phyloP scores from a whole-genome alignment of 352 stramenopile species.

The Peronospora farinosa region DNA sequence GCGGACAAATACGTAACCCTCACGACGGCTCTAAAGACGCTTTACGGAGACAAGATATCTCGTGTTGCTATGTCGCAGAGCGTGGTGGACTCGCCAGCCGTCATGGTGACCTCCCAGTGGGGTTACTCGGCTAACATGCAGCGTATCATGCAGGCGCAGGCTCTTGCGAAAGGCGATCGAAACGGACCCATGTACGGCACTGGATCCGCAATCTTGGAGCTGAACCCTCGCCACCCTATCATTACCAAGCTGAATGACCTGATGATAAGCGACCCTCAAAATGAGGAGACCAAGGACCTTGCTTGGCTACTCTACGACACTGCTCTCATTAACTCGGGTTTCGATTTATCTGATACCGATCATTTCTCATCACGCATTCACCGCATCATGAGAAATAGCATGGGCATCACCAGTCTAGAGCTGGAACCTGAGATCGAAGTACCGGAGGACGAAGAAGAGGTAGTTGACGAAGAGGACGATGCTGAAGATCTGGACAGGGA shows the following conservation, averaged over 20 bases:
- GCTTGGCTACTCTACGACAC: conserved; percentile 97
- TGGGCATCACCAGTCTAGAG: conserved; percentile 88
- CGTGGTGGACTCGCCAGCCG: conserved; percentile 88
- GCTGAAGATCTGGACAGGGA: conserved; percentile 49
- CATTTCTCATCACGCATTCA: conserved; percentile 92
- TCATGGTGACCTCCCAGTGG: conserved; percentile 96
- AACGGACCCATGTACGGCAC: conserved; percentile 34
- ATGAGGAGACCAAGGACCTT: conserved; percentile 88
- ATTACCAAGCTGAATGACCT: conserved; percentile 92
- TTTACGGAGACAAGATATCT: conserved; percentile 92
- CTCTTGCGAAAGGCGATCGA: conserved; percentile 84
- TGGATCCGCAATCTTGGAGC: conserved; percentile 92
- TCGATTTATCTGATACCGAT: conserved; percentile 91
- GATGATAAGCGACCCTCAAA: conserved; percentile 54
- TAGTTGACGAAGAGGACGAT: conserved; percentile 37
- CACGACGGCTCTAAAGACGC: conserved; percentile 93
- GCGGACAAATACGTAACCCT: conserved; percentile 94
- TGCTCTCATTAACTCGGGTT: conserved; percentile 95
- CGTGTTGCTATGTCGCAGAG: conserved; percentile 94
- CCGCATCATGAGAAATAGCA: conserved; percentile 89
- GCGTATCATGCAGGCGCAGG: conserved; percentile 97
- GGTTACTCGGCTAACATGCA: conserved; percentile 99
- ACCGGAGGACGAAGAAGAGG: conserved; percentile 53
- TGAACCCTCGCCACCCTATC: conserved; percentile 99
- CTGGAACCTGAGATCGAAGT: conserved; percentile 95